Evolutionary conservation across 83 land plant species (phyloP), one percentile per base, ranked within the genome.

Genomic region (Larix sibirica): DNA sequence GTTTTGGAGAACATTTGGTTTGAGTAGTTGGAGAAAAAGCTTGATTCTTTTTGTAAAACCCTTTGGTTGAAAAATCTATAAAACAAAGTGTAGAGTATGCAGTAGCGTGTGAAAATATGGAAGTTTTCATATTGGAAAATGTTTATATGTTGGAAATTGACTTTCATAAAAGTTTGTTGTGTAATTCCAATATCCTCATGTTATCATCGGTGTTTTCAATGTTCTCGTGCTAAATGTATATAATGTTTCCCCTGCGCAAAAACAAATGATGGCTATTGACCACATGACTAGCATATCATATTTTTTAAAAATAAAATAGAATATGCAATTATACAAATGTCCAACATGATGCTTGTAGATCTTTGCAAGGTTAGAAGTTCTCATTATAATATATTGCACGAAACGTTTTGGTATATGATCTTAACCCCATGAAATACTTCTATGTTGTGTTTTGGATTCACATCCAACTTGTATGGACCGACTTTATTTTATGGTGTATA

Each of bases 121-220:
- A 70, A 70, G 38, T 16, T 70, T 70, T 70, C 18, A 13, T 6
- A 6, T 70, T 38, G 44, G 75, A 70, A 70, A 70, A 38, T 47
- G 47, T 70, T 70, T 70, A 38, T 8, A 17, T 70, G 75, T 70
- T 70, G 75, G 75, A 70, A 40, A 70, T 44, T 44, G 38, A 70
- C 7, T 4, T 70, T 70, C n/a, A 70, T 47, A 70, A 18, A 6
- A 70, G 17, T 21, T 70, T 70, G 44, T 38, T 33, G 1, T 70
- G 17, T 18, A 4, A 17, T 70, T 70, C 75, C 75, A 70, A 70
- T 47, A 28, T 70, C 33, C 75, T 38, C 44, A 13, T 38, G 47
- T 38, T 70, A 44, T 70, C 38, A 36, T 38, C 14, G 20, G 17
- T 40, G 40, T 36, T 31, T 40, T 71, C 33, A 71, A 71, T 9